Base-by-base conservation (phyloP, 768 basidiomycete genomes). In the Amanita thiersii region DNA sequence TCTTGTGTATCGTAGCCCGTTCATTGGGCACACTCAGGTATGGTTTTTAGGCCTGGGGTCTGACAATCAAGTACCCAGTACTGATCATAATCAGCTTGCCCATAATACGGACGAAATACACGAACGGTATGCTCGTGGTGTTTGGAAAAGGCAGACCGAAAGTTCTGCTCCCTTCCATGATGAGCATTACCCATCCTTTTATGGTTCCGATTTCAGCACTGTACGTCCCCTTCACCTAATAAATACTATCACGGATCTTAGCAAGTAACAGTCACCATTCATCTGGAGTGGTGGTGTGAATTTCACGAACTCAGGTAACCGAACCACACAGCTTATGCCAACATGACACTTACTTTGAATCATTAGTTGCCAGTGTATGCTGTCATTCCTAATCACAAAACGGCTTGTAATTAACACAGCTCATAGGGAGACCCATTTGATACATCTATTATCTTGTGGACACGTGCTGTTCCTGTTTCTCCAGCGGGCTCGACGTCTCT, bases 361-460 rank as follows among this genome's bases (percentile, higher is more conserved):
- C n/a, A n/a, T n/a, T 42, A 70, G 72, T 73, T 17, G 72, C 71
- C 14, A 73, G 72, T 48, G 72, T 74, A 48, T n/a, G n/a, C n/a
- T n/a, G n/a, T n/a, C n/a, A n/a, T n/a, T n/a, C n/a, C n/a, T n/a
- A n/a, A n/a, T n/a, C n/a, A n/a, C n/a, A n/a, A n/a, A n/a, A n/a
- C n/a, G n/a, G n/a, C n/a, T n/a, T n/a, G n/a, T n/a, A n/a, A n/a
- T n/a, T 46, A 18, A 39, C 12, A 39, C n/a, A n/a, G n/a, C n/a
- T 19, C 11, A 31, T 51, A 75, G 68, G 75, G 75, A 5, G 74
- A 79, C 50, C 75, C 77, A 3, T 64, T 71, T 35, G 70, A 72
- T 45, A 64, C 62, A 14, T 75, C 73, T 17, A 64, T 77, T 25
- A 61, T 76, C 26, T 62, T 77, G 12, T 79, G 77, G 76, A 79